A percentile compares a stretch with the other conserved stretches of the same genome.
These are phyloP conservation scores for Cryptococcus depauperatus DNA, from an alignment of 1,284 basidiomycete genomes.

Conservation along the genomic window DNA sequence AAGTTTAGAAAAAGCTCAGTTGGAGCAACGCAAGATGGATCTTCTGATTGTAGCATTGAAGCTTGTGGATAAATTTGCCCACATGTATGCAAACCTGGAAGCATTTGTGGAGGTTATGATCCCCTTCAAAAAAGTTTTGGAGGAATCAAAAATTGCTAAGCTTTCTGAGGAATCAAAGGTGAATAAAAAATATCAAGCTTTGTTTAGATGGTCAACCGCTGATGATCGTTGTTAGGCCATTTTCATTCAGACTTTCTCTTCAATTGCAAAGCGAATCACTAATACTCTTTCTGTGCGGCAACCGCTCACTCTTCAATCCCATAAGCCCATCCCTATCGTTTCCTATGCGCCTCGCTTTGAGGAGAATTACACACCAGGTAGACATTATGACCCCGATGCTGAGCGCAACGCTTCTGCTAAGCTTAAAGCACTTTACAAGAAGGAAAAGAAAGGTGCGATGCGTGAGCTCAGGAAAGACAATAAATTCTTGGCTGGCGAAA, in stretches of 20 bases:
- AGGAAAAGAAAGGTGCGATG: constrained; percentile 95
- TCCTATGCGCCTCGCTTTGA: constrained; percentile 94
- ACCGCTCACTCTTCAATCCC: constrained; percentile 79
- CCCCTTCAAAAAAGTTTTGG: constrained; percentile 58
- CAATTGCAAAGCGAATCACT: constrained; percentile 52
- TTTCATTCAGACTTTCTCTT: constrained; percentile 48
- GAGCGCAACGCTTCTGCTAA: constrained; percentile 83
- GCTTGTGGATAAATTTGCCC: constrained; percentile 60
- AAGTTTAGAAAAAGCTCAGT: constrained; percentile 20
- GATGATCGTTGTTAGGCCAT: not conserved
- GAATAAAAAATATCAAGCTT: constrained; percentile 20
- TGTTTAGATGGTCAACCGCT: constrained; percentile 7
- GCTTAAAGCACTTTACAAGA: constrained; percentile 80
- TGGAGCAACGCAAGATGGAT: constrained; percentile 50
- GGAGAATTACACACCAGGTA: constrained; percentile 56
- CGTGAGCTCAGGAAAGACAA: constrained; percentile 93
- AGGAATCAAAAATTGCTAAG: constrained; percentile 50
- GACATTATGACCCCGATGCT: constrained; percentile 85
- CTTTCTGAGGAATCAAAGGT: constrained; percentile 56
- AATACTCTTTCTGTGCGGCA: constrained; percentile 64
- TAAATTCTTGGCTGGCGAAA: constrained; percentile 80
- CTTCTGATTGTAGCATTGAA: constrained; percentile 54
- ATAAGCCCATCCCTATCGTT: constrained; percentile 93
- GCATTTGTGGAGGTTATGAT: constrained; percentile 77
- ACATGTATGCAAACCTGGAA: constrained; percentile 65